A percentile compares a stretch with the other conserved stretches of the same genome.
These are phyloP conservation scores for Trichothecium roseum DNA, from an alignment of 2,329 filamentous ascomycete genomes.

Conservation along the genomic window DNA sequence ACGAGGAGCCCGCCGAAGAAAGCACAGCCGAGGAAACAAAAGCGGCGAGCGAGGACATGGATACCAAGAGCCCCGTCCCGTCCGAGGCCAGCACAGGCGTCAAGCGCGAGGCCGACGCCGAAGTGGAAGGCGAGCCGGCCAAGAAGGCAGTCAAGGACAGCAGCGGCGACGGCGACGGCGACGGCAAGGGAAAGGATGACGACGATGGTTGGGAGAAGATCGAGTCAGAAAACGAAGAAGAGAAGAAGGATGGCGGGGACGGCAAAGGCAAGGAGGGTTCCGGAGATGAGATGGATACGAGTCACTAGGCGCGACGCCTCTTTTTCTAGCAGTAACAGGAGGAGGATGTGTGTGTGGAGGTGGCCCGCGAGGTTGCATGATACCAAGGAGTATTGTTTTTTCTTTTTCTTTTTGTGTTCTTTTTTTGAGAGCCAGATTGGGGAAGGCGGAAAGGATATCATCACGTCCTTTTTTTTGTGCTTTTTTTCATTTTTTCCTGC, in stretches of 20 bases:
- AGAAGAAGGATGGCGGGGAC: no score
- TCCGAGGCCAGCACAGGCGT: constrained; percentile 24
- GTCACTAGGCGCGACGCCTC: constrained; percentile 7
- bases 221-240: constrained; percentile 2
- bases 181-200: constrained; percentile 5
- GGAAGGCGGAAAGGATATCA: neutral
- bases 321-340: no score
- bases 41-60: constrained; percentile 15
- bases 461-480: neutral
- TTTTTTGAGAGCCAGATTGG: constrained; percentile 1
- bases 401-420: neutral
- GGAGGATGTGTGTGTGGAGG: no score
- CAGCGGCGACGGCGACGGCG: no score
- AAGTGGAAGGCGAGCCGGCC: constrained; percentile 24
- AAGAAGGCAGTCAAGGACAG: constrained; percentile 46
- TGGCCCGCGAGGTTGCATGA: constrained; percentile 1
- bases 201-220: constrained; percentile 15
- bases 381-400: neutral
- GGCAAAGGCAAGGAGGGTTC: constrained; percentile 7
- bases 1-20: constrained; percentile 14
- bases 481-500: neutral
- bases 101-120: constrained; percentile 46
- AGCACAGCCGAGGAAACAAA: constrained; percentile 7
- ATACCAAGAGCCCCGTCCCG: constrained; percentile 15
- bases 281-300: constrained; percentile 10